A percentile compares a stretch with the other conserved stretches of the same genome.
phyloP scores from a whole-genome alignment of 169 alveolate genomes.

The Plasmodium gaboni region DNA sequence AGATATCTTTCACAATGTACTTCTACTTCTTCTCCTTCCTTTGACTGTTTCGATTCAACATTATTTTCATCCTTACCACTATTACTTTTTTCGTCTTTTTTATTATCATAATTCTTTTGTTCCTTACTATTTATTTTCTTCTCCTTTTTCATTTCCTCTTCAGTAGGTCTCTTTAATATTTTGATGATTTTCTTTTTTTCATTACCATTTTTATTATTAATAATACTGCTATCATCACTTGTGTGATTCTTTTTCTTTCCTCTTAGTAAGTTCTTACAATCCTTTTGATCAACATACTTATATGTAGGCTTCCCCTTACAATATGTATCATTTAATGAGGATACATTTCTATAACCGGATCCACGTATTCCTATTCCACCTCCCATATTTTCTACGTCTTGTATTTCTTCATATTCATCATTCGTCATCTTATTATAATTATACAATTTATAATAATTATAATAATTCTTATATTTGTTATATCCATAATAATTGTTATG shows the following conservation, averaged over 20 bases:
- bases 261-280: background rate
- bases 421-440: conserved; percentile 12
- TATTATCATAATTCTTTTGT: background rate
- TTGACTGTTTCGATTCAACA: background rate
- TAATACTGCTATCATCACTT: background rate
- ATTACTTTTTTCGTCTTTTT: background rate
- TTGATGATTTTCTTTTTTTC: conserved; percentile 34
- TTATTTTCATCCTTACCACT: background rate
- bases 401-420: conserved; percentile 3
- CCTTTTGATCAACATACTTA: no score
- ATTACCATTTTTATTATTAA: conserved; percentile 14
- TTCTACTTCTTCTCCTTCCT: background rate
- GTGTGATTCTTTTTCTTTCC: background rate
- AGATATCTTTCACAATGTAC: background rate
- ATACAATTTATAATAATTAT: conserved; percentile 18
- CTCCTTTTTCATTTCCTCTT: background rate
- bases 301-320: no score
- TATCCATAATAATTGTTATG: conserved; percentile 16
- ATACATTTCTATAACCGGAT: background rate
- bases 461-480: conserved; percentile 24
- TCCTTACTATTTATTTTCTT: background rate
- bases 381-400: background rate
- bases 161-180: conserved; percentile 51
- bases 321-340: no score
- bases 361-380: background rate